A percentile compares a stretch with the other conserved stretches of the same genome.
These are phyloP conservation scores for Paracoccidioides lutzii DNA, from an alignment of 2,329 filamentous ascomycete genomes.

Conservation along the genomic window DNA sequence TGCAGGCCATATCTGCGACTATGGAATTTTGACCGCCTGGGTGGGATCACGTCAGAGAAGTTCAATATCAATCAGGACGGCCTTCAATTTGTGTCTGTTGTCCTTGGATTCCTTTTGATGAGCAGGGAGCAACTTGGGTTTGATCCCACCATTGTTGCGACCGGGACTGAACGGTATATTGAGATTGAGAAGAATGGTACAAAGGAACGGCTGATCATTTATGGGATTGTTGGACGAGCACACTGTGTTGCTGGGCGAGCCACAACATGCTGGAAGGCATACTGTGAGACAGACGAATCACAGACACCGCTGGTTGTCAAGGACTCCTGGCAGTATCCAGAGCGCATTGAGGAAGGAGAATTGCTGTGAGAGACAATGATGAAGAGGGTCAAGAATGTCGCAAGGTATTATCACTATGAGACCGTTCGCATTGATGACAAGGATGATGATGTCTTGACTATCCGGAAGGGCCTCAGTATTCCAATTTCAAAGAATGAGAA, in stretches of 20 bases:
- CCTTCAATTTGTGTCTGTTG: too few relatives aligned
- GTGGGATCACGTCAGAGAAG: conserved; percentile 32
- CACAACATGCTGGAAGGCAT: conserved; percentile 35
- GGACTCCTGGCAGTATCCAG: conserved; percentile 33
- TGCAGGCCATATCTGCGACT: conserved; percentile 35
- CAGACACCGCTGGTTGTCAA: conserved; percentile 33
- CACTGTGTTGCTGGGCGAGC: conserved; percentile 26
- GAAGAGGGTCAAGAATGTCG: conserved; percentile 17
- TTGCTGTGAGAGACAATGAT: conserved; percentile 29
- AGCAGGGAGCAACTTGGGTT: conserved; percentile 31
- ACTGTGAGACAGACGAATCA: conserved; percentile 19
- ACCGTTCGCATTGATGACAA: too few relatives aligned
- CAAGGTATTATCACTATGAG: conserved; percentile 19
- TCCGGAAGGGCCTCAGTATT: too few relatives aligned
- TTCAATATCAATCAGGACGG: conserved; percentile 38
- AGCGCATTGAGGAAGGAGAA: conserved; percentile 32
- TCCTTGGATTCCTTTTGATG: conserved; percentile 19
- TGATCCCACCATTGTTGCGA: conserved; percentile 29
- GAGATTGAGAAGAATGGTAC: conserved; percentile 11
- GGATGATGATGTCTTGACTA: too few relatives aligned
- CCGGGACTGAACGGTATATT: not conserved
- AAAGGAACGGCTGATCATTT: conserved; percentile 31
- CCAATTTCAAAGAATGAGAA: too few relatives aligned
- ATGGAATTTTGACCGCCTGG: conserved; percentile 37
- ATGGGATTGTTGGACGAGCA: conserved; percentile 22